Percentiles rank a stretch among this genome's conserved stretches.
These are phyloP conservation scores for Tuber aestivum DNA, from an alignment of 495 filamentous ascomycete genomes.

Conservation along the genomic window DNA sequence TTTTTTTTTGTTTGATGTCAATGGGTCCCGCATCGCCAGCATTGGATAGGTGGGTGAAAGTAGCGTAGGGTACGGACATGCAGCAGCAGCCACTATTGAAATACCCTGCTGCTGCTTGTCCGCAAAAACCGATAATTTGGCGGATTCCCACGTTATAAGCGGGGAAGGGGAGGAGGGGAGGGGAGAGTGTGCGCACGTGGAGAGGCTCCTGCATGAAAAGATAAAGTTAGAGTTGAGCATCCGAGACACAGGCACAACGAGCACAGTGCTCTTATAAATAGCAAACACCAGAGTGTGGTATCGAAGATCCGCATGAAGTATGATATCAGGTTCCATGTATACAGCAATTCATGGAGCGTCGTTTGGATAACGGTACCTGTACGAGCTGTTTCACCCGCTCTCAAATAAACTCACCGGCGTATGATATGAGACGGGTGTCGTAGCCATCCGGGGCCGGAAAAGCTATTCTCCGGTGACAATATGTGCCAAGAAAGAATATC, in stretches of 20 bases:
- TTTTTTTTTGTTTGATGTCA: neutral
- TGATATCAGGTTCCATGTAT: neutral
- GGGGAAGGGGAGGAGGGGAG: no score
- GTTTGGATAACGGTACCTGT: neutral
- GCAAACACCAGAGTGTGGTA: neutral
- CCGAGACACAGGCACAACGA: neutral
- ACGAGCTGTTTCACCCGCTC: neutral
- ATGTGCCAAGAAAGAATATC: neutral
- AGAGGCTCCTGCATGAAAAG: neutral
- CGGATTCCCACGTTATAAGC: neutral
- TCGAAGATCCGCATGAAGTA: neutral
- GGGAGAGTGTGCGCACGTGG: neutral
- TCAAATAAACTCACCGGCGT: neutral
- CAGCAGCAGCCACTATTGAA: neutral
- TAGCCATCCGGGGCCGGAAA: neutral
- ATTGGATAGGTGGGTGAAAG: neutral
- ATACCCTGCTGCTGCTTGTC: neutral
- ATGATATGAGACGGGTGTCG: no score
- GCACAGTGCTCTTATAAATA: neutral
- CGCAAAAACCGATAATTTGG: neutral
- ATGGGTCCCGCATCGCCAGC: neutral
- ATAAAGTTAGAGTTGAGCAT: neutral
- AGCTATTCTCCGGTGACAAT: neutral
- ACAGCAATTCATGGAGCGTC: neutral
- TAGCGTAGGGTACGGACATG: neutral